Percentiles rank a stretch among this genome's conserved stretches.
Evolutionary conservation across 768 basidiomycete genomes (phyloP).

Genomic region (Calocybe gangraenosa): DNA sequence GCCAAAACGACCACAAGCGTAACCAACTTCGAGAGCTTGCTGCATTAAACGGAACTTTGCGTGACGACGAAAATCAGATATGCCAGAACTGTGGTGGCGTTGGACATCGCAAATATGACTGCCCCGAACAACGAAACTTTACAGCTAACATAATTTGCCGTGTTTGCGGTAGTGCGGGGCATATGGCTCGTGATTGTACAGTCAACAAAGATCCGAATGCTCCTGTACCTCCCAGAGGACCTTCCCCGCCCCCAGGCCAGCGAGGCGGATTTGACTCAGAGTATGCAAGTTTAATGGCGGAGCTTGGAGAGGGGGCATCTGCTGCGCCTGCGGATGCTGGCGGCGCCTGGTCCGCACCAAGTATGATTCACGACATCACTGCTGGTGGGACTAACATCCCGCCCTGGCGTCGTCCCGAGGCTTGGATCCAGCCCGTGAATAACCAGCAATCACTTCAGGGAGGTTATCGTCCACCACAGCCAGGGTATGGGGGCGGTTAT

Average conservation of each 20-base stretch:
- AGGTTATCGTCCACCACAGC: conserved; percentile 70
- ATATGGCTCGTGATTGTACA: conserved; percentile 98
- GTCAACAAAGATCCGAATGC: conserved; percentile 89
- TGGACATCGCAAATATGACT: conserved; percentile 98
- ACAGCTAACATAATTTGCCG: conserved; percentile 99
- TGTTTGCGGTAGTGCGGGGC: conserved; percentile 95
- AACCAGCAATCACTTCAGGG: conserved; percentile 42
- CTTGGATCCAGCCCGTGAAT: conserved; percentile 64
- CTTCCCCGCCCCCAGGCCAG: conserved; percentile 47
- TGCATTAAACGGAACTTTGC: conserved; percentile 95
- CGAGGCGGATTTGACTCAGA: conserved; percentile 94
- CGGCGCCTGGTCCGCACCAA: conserved; percentile 47
- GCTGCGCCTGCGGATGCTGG: conserved; percentile 47
- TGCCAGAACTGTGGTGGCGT: conserved; percentile 96
- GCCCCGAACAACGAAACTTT: conserved; percentile 97
- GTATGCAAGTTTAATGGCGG: conserved; percentile 96
- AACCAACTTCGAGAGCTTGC: conserved; percentile 98
- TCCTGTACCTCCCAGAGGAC: conserved; percentile 35
- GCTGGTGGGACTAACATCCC: conserved; percentile 79
- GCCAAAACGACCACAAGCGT: conserved; percentile 98
- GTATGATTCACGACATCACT: conserved; percentile 60
- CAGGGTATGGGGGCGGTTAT: conserved; percentile 47
- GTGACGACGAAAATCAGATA: conserved; percentile 99
- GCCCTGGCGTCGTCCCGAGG: conserved; percentile 89
- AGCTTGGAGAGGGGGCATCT: conserved; percentile 83